Base-by-base conservation (phyloP, 129 eudicot genomes). In the Mikania micrantha region DNA sequence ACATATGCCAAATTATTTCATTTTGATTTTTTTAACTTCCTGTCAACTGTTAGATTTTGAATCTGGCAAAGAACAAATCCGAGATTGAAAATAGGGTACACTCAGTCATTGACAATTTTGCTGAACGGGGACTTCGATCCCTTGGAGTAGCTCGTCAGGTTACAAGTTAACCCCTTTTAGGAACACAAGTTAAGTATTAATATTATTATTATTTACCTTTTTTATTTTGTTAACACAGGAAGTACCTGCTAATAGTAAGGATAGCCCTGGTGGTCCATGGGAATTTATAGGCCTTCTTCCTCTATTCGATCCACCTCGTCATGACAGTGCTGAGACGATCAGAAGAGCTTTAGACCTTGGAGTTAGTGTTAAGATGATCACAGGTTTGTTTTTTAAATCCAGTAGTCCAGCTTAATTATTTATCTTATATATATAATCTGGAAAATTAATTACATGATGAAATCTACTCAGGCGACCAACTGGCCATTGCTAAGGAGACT, bases 111-210 rank as follows among this genome's bases (percentile, higher is more conserved):
- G 87, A 82, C 44, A 82, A 82, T 34, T 82, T 82, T 66, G 87
- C 83, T n/a, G 87, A 82, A 52, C 77, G 87, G 64, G 87, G 87
- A 17, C 83, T 82, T 64, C 87, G 87, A 31, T 77, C 87, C 16
- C 87, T 82, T 71, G 87, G 72, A 41, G 76, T 82, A 31, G 83
- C 87, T 64, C 74, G 78, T 0, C 87, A 82, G 78, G 83, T 78
- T 65, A 9, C 50, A 39, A 36, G 27, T 64, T 64, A 41, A 36
- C 34, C 12, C 52, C 2, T 39, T 44, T 41, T 27, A 50, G 27
- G 44, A 39, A 9, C 39, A 59, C 35, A 69, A 47, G 36, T 20
- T n/a, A n/a, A n/a, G 48, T n/a, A n/a, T 21, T 63, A 7, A 63
- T 31, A 2, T 4, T 48, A n/a, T n/a, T 16, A 21, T 8, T n/a